Base-by-base conservation (phyloP, 2,329 filamentous ascomycete genomes). In the Fusarium tupiense region DNA sequence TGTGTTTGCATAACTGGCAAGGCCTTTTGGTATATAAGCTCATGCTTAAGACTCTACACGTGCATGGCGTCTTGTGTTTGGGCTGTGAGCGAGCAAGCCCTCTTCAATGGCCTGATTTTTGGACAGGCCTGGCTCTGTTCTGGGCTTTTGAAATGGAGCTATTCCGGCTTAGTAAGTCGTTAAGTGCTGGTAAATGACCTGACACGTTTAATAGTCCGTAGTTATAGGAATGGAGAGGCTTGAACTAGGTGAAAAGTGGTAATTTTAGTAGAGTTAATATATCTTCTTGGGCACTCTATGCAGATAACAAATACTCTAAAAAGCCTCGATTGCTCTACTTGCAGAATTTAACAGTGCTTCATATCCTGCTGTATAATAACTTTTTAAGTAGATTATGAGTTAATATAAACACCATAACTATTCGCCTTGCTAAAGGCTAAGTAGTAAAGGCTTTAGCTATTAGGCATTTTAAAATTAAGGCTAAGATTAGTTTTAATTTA, bases 361-460 rank as follows among this genome's bases (percentile, higher is more conserved):
- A 19, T 47, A 6, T 29, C 2, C 24, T 29, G 24, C 12, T 12
- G 8, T 22, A 14, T 5, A 22, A 12, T 19, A 19, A 22, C 44
- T 47, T 47, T 19, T 5, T 22, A 8, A 22, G 44, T 47, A 13
- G 24, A 16, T 16, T 29, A 14, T 47, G 4, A 47, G 5, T 47
- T 29, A 8, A 8, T 16, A 47, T 8, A 5, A 6, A 47, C 14
- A 22, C 9, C 19, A 29, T 12, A 1, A 9, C 8, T 20, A 12
- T 13, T 8, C 12, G 10, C 2, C 8, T 47, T 47, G 24, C 6
- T 8, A 16, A 29, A 5, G 5, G 19, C 8, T 14, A 2, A 47
- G 12, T 20, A 26, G 5, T 0, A 47, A 47, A 26, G 5, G 12
- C 14, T 4, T 2, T 20, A 2, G 1, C 13, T 14, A 8, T 5